Conservation (phyloP, 2,329 filamentous ascomycete species). For the Ophiostoma quercus region DNA sequence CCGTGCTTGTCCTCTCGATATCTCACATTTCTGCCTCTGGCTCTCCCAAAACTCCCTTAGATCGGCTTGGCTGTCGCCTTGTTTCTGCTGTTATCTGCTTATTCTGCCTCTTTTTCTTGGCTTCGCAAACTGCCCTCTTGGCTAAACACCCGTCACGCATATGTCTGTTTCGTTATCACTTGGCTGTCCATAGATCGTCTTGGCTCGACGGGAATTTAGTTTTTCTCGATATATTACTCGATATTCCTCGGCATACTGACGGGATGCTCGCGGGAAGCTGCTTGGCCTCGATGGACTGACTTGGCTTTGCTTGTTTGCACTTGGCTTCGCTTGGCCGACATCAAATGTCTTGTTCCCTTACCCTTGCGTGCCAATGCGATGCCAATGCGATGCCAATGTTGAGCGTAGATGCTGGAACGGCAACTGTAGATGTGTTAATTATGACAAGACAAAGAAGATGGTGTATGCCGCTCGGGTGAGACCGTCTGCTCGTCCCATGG, state of each 20-base stretch:
- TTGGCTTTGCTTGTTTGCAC: conserved; percentile 17
- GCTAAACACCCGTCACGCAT: not conserved
- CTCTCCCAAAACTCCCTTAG: not conserved
- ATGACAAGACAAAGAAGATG: not conserved
- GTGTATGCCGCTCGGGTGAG: not conserved
- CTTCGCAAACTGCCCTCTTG: not conserved
- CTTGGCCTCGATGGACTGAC: not conserved
- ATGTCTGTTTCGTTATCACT: conserved; percentile 6
- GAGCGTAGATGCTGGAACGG: not conserved
- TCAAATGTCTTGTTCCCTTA: not conserved
- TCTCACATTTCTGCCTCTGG: not conserved
- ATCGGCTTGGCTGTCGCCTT: conserved; percentile 16
- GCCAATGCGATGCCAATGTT: not conserved
- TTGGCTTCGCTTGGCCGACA: conserved; percentile 15
- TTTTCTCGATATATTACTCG: not conserved
- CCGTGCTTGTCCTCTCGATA: not conserved
- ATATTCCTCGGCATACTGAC: not conserved
- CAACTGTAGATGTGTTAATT: not conserved
- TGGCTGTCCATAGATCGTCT: not conserved
- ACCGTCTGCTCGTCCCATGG: not conserved
- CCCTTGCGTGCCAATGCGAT: not conserved
- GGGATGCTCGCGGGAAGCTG: conserved; percentile 1
- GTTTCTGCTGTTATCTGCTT: conserved; percentile 9
- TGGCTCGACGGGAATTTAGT: not conserved
- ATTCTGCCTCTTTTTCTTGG: not conserved